Evolutionary conservation across 108 stramenopile genomes (phyloP).

Genomic region (Aurantiochytrium sp.): DNA sequence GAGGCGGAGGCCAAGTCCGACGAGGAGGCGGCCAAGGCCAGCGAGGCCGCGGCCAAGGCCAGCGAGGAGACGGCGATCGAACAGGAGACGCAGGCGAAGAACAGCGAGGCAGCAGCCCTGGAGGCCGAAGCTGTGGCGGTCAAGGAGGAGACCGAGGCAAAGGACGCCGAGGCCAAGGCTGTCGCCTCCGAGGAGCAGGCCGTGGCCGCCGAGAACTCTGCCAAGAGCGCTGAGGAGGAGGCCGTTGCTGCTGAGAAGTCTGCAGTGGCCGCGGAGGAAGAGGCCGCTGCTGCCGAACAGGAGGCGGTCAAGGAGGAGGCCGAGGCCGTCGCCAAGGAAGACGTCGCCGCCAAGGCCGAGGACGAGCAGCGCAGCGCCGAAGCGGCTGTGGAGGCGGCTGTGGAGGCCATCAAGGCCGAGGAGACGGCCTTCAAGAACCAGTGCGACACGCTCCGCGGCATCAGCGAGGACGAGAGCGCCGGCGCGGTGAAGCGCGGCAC

Average conservation of each 20-base stretch:
- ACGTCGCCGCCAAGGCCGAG: slow-evolving; percentile 1
- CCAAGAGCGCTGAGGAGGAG: neutral
- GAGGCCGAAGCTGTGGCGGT: slow-evolving; percentile 7
- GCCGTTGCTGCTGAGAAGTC: neutral
- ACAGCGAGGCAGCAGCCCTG: neutral
- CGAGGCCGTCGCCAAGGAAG: neutral
- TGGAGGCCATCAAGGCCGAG: slow-evolving; percentile 31
- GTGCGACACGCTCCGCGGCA: neutral
- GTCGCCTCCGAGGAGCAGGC: slow-evolving; percentile 1
- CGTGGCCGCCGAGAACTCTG: neutral
- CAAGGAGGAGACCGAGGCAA: slow-evolving; percentile 29
- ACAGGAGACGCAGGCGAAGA: slow-evolving; percentile 29
- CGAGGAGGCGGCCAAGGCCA: slow-evolving; percentile 1
- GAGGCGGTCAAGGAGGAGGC: neutral
- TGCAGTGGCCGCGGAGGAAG: neutral
- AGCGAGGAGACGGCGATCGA: slow-evolving; percentile 1
- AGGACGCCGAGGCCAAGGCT: neutral
- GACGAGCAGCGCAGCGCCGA: neutral
- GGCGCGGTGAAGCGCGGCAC: slow-evolving; percentile 32
- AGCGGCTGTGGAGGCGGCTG: neutral
- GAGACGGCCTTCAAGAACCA: neutral
- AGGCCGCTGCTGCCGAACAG: neutral
- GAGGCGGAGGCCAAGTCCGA: neutral
- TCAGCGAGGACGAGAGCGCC: slow-evolving; percentile 14
- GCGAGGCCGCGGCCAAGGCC: neutral